Base-by-base conservation (phyloP, 2,329 filamentous ascomycete genomes). In the Nigrospora osmanthi region DNA sequence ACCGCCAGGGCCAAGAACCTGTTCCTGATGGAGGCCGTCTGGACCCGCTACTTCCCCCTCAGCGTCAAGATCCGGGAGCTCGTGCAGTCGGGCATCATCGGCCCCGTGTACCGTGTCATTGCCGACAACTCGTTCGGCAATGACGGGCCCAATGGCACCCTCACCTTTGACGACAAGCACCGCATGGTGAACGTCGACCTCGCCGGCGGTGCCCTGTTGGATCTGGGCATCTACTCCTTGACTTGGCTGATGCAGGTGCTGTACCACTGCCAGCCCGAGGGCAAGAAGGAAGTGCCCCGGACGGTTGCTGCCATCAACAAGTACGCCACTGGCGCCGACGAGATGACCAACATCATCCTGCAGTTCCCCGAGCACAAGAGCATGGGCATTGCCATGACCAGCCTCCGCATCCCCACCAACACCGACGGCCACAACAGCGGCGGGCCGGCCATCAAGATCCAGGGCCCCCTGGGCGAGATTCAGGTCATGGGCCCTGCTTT, bases 201-300 rank as follows among this genome's bases (percentile, higher is more conserved):
- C 38, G 89, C 89, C 0, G 89, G 89, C 30, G 89, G 89, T 43
- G 85, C 83, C 2, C 70, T 94, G 44, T 75, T 95, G 42, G 89
- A 95, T 64, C 72, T 95, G 46, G 89, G 89, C 49, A 85, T 95
- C 64, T 95, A 95, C 70, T 80, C 87, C 39, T 68, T 95, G 49
- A 94, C 88, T 31, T 95, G 89, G 89, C 77, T 93, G 41, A 94
- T 91, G 75, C 88, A 95, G 67, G 85, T 84, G 38, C 75, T 95
- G 28, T 95, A 95, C 67, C 87, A 89, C 63, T 80, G 85, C 3
- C 85, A 90, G 58, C 75, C 82, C 2, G 73, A 81, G 52, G 73
- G 76, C 19, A 70, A 77, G 44, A 85, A 88, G 54, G 77, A 87
- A 62, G 59, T 76, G 1, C 89, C 89, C 6, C 74, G 70, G 38